phyloP scores from a whole-genome alignment of 2,329 filamentous ascomycete species.

The Didymella exigua region DNA sequence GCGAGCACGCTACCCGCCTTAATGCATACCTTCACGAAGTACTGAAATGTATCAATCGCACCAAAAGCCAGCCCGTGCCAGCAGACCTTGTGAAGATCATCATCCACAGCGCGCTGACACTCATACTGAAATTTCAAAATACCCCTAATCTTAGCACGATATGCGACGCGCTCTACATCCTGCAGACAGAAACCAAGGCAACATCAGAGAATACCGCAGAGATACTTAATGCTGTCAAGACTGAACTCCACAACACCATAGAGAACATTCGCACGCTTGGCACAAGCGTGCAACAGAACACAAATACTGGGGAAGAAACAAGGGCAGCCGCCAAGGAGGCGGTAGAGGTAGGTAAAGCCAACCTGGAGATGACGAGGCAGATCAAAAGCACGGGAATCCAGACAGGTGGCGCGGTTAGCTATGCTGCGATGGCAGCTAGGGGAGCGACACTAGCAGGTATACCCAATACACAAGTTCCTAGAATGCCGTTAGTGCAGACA shows the following conservation, averaged over 20 bases:
- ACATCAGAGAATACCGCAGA: too few species aligned
- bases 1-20: constrained; percentile 24
- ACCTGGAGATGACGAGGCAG: neutral
- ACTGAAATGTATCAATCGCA: constrained; percentile 20
- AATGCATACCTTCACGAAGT: constrained; percentile 24
- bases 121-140: neutral
- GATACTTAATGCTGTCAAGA: too few species aligned
- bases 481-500: neutral
- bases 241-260: too few species aligned
- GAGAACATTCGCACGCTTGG: too few species aligned
- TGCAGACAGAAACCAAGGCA: neutral
- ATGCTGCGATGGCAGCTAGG: neutral
- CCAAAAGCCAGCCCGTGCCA: constrained; percentile 9
- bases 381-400: neutral
- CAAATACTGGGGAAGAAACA: neutral
- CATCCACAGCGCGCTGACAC: constrained; percentile 20
- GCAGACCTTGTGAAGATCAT: constrained; percentile 15
- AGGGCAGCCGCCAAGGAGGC: neutral
- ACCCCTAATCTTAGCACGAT: neutral
- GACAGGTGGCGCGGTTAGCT: neutral
- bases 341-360: neutral
- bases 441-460: neutral
- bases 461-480: neutral
- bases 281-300: too few species aligned
- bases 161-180: neutral